Conservation (phyloP, 805 yeast species). For the Candida adriatica region DNA sequence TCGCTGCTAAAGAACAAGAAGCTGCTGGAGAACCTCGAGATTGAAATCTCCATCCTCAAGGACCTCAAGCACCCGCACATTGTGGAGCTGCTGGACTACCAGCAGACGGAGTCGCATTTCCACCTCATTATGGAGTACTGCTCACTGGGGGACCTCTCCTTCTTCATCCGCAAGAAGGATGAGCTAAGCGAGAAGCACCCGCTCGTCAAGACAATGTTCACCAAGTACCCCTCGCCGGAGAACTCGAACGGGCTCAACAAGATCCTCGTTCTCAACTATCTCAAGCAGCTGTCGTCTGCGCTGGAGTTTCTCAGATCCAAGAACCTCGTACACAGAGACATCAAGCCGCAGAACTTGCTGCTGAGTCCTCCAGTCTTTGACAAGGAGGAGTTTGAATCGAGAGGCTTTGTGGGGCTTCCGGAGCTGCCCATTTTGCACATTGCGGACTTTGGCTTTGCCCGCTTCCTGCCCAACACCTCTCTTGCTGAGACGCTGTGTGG, state of each 20-base stretch:
- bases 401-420: conserved; percentile 70
- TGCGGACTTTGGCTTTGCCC: conserved; percentile 97
- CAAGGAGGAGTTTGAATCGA: conserved; percentile 42
- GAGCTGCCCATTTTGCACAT: conserved; percentile 86
- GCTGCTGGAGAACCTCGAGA: conserved; percentile 82
- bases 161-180: conserved; percentile 70
- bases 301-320: conserved; percentile 73
- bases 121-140: conserved; percentile 96
- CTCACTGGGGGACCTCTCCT: conserved; percentile 88
- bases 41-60: conserved; percentile 85
- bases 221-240: conserved; percentile 77
- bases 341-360: conserved; percentile 85
- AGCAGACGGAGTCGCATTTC: conserved; percentile 70
- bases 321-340: conserved; percentile 89
- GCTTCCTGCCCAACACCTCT: conserved; percentile 87
- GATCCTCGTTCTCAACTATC: conserved; percentile 71
- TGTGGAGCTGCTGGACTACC: conserved; percentile 78
- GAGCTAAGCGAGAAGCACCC: conserved; percentile 74
- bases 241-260: conserved; percentile 75
- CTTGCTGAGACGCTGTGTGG: conserved; percentile 98
- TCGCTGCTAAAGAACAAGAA: conserved; percentile 80
- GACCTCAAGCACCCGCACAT: conserved; percentile 89
- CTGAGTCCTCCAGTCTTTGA: conserved; percentile 78
- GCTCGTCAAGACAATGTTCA: conserved; percentile 64
- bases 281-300: conserved; percentile 83